These are phyloP conservation scores for Heterobasidion irregulare DNA, from an alignment of 1,284 basidiomycete species.

Conservation along the genomic window DNA sequence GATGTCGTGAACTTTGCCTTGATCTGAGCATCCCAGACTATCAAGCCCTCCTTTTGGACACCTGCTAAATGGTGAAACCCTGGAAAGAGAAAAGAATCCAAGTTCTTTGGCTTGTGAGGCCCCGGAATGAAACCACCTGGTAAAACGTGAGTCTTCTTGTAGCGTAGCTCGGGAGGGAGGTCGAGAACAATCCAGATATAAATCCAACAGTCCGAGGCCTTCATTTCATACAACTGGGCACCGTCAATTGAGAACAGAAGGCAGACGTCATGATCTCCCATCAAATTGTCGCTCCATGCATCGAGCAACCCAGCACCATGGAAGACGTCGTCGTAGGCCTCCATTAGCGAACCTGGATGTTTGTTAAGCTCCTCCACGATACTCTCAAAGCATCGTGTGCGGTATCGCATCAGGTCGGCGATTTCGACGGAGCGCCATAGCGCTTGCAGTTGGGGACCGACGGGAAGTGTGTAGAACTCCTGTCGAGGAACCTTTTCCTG, in stretches of 20 bases:
- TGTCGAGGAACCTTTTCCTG: background rate
- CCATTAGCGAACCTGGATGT: background rate
- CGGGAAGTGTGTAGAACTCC: background rate
- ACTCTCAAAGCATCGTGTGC: background rate
- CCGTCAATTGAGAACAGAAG: slow-evolving; percentile 21
- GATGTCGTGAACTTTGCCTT: background rate
- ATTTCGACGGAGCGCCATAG: background rate
- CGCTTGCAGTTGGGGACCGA: slow-evolving; percentile 6
- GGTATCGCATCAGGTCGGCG: slow-evolving; percentile 2
- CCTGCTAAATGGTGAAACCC: slow-evolving; percentile 16
- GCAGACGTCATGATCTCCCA: slow-evolving; percentile 10
- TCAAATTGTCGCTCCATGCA: slow-evolving; percentile 8
- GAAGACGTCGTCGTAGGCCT: slow-evolving; percentile 8
- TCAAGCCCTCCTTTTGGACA: slow-evolving; percentile 13
- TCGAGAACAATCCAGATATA: slow-evolving; percentile 20
- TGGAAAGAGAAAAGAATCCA: slow-evolving; percentile 17
- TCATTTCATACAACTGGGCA: slow-evolving; percentile 20
- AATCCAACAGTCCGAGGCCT: slow-evolving; percentile 19
- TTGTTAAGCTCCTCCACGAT: background rate
- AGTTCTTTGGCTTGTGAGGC: slow-evolving; percentile 17
- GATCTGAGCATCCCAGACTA: slow-evolving; percentile 12
- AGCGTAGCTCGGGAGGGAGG: slow-evolving; percentile 12
- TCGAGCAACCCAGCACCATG: slow-evolving; percentile 14
- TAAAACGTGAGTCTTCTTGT: slow-evolving; percentile 18
- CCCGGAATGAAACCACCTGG: slow-evolving; percentile 19